phyloP scores from a whole-genome alignment of 805 yeast species.

The Pichia rugopelliculosa region DNA sequence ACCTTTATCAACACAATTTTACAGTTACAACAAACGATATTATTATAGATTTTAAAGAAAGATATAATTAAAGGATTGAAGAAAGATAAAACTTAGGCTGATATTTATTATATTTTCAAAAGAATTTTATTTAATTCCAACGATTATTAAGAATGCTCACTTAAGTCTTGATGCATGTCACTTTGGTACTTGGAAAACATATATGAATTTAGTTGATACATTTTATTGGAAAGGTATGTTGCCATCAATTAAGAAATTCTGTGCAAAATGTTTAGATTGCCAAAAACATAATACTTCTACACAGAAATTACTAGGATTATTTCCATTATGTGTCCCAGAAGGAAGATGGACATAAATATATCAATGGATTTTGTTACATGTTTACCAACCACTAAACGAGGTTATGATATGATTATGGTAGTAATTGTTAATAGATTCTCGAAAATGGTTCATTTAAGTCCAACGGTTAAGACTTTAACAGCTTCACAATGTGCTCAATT shows the following conservation, averaged over 20 bases:
- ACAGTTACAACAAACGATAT: no score
- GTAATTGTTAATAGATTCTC: not conserved
- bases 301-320: not conserved
- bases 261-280: not conserved
- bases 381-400: not conserved
- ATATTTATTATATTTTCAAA: not conserved
- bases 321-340: not conserved
- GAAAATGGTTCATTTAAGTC: conserved; percentile 1
- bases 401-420: conserved; percentile 2
- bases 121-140: not conserved
- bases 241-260: not conserved
- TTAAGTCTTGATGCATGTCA: not conserved
- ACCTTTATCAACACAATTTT: no score
- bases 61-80: no score
- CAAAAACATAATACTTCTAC: not conserved
- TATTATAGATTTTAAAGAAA: no score
- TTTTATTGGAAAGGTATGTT: not conserved
- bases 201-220: not conserved
- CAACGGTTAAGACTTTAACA: not conserved
- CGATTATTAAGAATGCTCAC: not conserved
- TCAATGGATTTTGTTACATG: conserved; percentile 1
- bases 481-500: not conserved
- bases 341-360: conserved; percentile 4
- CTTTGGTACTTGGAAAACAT: not conserved
- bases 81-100: no score